phyloP scores from a whole-genome alignment of 2,329 filamentous ascomycete genomes.

The Coniochaeta sp. region DNA sequence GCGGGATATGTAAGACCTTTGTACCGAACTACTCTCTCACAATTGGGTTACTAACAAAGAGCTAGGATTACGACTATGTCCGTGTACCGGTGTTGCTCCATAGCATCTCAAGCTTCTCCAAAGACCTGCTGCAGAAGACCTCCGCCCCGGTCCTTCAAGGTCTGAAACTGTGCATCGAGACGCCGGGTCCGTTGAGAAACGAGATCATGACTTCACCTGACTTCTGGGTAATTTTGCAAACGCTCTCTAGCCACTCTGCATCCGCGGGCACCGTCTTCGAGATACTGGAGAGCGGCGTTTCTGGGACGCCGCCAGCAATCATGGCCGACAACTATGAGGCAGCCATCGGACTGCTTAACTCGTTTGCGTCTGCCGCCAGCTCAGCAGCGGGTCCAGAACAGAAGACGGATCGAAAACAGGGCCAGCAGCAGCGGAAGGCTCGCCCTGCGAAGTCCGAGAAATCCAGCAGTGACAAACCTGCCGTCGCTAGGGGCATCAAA shows the following conservation, averaged over 20 bases:
- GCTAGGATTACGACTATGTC: slow-evolving; percentile 78
- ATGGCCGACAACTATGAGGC: slow-evolving; percentile 95
- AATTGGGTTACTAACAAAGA: slow-evolving; percentile 13
- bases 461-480: slow-evolving; percentile 55
- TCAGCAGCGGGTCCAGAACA: slow-evolving; percentile 65
- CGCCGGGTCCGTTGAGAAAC: slow-evolving; percentile 70
- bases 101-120: slow-evolving; percentile 79
- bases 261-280: slow-evolving; percentile 75
- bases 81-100: slow-evolving; percentile 88
- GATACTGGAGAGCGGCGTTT: slow-evolving; percentile 73
- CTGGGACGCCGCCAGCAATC: slow-evolving; percentile 69
- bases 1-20: slow-evolving; percentile 68
- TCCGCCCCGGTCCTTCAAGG: slow-evolving; percentile 72
- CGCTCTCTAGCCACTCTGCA: slow-evolving; percentile 60
- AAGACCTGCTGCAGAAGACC: slow-evolving; percentile 67
- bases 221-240: slow-evolving; percentile 87
- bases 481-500: slow-evolving; percentile 69
- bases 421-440: slow-evolving; percentile 14
- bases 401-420: slow-evolving; percentile 43
- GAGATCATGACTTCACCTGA: slow-evolving; percentile 96
- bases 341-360: slow-evolving; percentile 72
- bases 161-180: slow-evolving; percentile 70
- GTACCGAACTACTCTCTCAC: slow-evolving; percentile 9
- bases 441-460: slow-evolving; percentile 42
- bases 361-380: slow-evolving; percentile 79